These are phyloP conservation scores for Acmispon strigosus DNA, from an alignment of 306 rosid genomes.

Conservation along the genomic window DNA sequence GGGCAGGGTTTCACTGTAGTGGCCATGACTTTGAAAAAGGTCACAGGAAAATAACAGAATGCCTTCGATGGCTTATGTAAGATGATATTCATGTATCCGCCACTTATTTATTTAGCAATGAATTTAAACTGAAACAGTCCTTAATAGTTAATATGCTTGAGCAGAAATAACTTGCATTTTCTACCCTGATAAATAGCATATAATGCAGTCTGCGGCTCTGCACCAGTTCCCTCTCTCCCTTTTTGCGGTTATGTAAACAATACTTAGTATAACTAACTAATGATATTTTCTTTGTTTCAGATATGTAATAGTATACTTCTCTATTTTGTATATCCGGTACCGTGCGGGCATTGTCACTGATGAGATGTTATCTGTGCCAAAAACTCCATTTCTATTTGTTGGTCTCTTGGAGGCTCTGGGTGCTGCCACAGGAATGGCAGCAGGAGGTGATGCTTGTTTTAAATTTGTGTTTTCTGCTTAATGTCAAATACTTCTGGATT, in stretches of 20 bases:
- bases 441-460: conserved; percentile 53
- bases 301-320: conserved; percentile 75
- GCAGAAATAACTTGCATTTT: neutral
- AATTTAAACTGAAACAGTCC: neutral
- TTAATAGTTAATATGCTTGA: neutral
- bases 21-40: neutral
- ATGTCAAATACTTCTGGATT: neutral
- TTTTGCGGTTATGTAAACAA: neutral
- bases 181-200: neutral
- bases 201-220: neutral
- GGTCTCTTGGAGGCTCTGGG: conserved; percentile 93
- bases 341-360: conserved; percentile 74
- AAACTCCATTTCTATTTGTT: conserved; percentile 71
- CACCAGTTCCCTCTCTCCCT: neutral
- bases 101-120: neutral
- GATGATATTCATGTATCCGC: neutral
- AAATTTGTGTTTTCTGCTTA: conserved; percentile 1
- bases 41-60: neutral
- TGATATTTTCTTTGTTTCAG: conserved; percentile 42
- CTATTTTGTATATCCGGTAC: conserved; percentile 60
- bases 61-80: neutral
- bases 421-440: conserved; percentile 98
- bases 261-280: conserved; percentile 2
- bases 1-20: neutral
- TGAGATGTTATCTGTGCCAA: conserved; percentile 83